A percentile compares a stretch with the other conserved stretches of the same genome.
These are phyloP conservation scores for Pichiaceae sp. DNA, from an alignment of 1,139 yeast genomes.

Conservation along the genomic window DNA sequence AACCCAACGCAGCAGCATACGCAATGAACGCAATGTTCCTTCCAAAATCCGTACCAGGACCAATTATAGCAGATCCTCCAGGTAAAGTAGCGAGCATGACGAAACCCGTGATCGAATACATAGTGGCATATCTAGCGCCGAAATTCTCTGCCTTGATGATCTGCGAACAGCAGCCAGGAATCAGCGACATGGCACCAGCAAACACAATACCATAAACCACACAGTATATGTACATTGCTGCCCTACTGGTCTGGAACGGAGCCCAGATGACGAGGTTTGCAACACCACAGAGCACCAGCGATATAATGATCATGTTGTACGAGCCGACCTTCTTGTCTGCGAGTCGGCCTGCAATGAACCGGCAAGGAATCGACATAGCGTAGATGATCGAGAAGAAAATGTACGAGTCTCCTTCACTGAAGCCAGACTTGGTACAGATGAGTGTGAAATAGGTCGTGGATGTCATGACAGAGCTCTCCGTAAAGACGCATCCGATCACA, in stretches of 20 bases:
- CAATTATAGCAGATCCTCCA: slow-evolving; percentile 36
- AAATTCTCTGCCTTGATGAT: slow-evolving; percentile 35
- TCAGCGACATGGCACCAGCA: slow-evolving; percentile 37
- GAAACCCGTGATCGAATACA: slow-evolving; percentile 29
- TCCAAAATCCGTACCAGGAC: slow-evolving; percentile 18
- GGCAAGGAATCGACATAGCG: slow-evolving; percentile 38
- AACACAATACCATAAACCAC: slow-evolving; percentile 48
- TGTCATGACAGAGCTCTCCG: slow-evolving; percentile 42
- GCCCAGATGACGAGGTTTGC: slow-evolving; percentile 29
- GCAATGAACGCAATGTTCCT: slow-evolving; percentile 21
- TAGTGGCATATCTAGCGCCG: slow-evolving; percentile 35
- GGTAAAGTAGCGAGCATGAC: slow-evolving; percentile 35
- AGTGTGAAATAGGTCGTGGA: slow-evolving; percentile 44
- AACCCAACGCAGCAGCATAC: slow-evolving; percentile 23
- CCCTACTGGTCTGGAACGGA: slow-evolving; percentile 20
- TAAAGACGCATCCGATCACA: slow-evolving; percentile 35
- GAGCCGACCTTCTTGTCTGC: slow-evolving; percentile 40
- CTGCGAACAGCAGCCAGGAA: slow-evolving; percentile 39
- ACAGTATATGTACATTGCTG: slow-evolving; percentile 37
- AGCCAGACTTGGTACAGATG: slow-evolving; percentile 37
- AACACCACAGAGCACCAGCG: slow-evolving; percentile 35
- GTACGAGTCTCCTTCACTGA: slow-evolving; percentile 33
- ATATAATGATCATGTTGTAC: slow-evolving; percentile 41
- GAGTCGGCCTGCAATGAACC: slow-evolving; percentile 37
- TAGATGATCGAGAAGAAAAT: slow-evolving; percentile 34